Evolutionary conservation across 805 yeast species (phyloP).

Genomic region (Osmozyma mogii): DNA sequence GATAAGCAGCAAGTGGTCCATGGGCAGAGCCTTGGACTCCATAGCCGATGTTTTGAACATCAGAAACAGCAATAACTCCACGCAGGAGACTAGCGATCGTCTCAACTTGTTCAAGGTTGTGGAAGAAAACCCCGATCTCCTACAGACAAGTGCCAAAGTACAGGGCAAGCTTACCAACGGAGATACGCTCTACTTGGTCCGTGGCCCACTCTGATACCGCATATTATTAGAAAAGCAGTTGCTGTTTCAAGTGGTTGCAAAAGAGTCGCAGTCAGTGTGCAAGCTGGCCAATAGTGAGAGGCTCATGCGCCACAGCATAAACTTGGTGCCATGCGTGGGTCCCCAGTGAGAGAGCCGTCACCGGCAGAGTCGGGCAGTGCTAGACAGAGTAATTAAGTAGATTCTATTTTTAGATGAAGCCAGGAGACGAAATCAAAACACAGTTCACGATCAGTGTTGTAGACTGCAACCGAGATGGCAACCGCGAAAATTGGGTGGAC

Average conservation of each 20-base stretch:
- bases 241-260: neutral
- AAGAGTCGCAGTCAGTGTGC: too few species aligned
- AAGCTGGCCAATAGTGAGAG: too few species aligned
- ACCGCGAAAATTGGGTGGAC: too few species aligned
- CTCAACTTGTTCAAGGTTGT: constrained; percentile 39
- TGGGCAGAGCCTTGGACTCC: constrained; percentile 51
- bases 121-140: constrained; percentile 20
- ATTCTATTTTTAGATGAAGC: too few species aligned
- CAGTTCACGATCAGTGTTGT: too few species aligned
- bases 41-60: constrained; percentile 41
- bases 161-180: constrained; percentile 37
- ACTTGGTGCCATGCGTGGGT: too few species aligned
- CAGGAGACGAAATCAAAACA: too few species aligned
- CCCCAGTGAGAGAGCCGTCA: too few species aligned
- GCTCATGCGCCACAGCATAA: too few species aligned
- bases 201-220: constrained; percentile 26
- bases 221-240: neutral
- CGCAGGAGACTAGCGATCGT: constrained; percentile 31
- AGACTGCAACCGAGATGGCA: too few species aligned
- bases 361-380: too few species aligned
- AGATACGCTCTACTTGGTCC: constrained; percentile 44
- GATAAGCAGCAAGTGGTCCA: constrained; percentile 50
- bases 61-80: constrained; percentile 41
- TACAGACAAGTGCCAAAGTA: constrained; percentile 31
- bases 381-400: too few species aligned